phyloP scores from a whole-genome alignment of 2,329 filamentous ascomycete genomes.

The Geosmithia flava region DNA sequence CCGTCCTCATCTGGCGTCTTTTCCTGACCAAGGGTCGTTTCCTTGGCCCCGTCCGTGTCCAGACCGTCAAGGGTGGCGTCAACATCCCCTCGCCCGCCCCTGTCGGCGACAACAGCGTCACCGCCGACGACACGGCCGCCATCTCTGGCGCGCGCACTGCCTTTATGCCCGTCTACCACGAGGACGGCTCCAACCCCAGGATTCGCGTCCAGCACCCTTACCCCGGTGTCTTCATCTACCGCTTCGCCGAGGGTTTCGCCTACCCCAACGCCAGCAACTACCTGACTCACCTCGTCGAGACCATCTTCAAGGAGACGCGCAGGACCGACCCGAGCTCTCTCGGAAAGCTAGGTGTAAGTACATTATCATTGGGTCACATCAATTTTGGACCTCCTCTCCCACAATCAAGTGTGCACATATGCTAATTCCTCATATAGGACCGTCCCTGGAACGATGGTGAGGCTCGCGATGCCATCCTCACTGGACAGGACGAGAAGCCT shows the following conservation, averaged over 20 bases:
- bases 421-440: conserved; percentile 42
- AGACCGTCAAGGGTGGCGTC: neutral
- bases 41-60: neutral
- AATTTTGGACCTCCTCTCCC: neutral
- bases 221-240: conserved; percentile 90
- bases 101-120: neutral
- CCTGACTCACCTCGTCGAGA: conserved; percentile 61
- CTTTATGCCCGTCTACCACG: conserved; percentile 38
- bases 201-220: conserved; percentile 42
- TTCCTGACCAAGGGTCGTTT: conserved; percentile 52
- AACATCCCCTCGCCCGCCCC: neutral
- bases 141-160: conserved; percentile 19
- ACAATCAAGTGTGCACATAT: conserved; percentile 22
- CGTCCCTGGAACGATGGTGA: conserved; percentile 93
- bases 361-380: neutral
- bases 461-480: neutral
- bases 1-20: conserved; percentile 70
- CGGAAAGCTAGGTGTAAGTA: neutral
- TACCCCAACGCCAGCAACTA: conserved; percentile 90
- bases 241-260: conserved; percentile 89
- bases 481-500: conserved; percentile 35
- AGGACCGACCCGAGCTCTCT: conserved; percentile 49
- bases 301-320: conserved; percentile 59
- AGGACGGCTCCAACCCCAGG: conserved; percentile 31
- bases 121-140: neutral